Base-by-base conservation (phyloP, 2,329 filamentous ascomycete species). In the Helminthosporium solani region DNA sequence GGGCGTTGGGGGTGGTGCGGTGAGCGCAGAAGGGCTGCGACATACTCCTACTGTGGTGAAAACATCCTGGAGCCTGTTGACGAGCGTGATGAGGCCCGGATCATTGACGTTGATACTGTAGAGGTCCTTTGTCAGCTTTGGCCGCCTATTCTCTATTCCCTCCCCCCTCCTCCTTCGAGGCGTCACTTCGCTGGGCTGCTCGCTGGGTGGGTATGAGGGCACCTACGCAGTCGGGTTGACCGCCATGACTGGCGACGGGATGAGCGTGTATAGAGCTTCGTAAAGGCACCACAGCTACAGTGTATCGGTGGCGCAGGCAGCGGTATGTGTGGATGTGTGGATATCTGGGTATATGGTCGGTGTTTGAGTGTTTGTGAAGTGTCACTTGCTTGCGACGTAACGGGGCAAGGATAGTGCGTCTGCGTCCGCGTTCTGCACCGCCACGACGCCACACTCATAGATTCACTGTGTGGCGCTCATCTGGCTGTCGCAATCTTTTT, bases 21-120 rank as follows among this genome's bases (percentile, higher is more conserved):
- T 34, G 44, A 25, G 37, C 16, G 33, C 31, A n/a, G 47, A 21
- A 41, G 37, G 42, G 14, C 18, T 16, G 8, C 36, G 33, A 80
- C 83, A 58, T 78, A 87, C 84, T 62, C 94, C 94, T 61, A 99
- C 94, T 33, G 94, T 97, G 53, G 92, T 87, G 71, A 99, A 99
- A 61, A 99, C 94, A 89, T 99, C 94, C 73, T 99, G 94, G 38
- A 99, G 85, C 79, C 95, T 97, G 80, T 99, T 99, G 71, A 99
- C 94, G 62, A 97, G 87, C 25, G 84, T 85, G 63, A 87, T 87
- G 61, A 87, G 76, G 56, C 78, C 78, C 20, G 84, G 84, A 63
- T 87, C 84, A 67, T 87, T 87, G 51, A 87, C 84, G 69, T 86
- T 87, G 71, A 86, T 85, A 61, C 83, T 86, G 67, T 58, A 54